Evolutionary conservation across 1,139 yeast genomes (phyloP).

Genomic region (Hyphopichia burtonii): DNA sequence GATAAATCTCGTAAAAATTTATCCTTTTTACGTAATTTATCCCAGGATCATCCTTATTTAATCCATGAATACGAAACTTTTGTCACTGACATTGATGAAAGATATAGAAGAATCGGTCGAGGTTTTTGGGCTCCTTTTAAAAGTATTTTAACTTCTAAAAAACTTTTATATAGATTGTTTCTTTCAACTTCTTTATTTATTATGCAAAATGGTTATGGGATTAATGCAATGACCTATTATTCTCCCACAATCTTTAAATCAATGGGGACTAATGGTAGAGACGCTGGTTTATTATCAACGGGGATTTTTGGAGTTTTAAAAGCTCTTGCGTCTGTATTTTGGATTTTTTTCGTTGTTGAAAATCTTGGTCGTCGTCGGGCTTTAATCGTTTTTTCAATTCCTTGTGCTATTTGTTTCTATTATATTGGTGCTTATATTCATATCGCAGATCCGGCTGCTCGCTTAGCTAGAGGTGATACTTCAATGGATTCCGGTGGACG

Average conservation of each 20-base stretch:
- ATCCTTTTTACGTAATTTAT: conserved; percentile 27
- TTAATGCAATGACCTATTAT: conserved; percentile 34
- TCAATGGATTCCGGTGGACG: conserved; percentile 37
- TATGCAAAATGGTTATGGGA: conserved; percentile 36
- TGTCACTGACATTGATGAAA: conserved; percentile 20
- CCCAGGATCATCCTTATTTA: conserved; percentile 24
- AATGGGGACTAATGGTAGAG: conserved; percentile 27
- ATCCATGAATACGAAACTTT: conserved; percentile 24
- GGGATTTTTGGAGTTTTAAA: conserved; percentile 59
- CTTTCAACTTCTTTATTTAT: conserved; percentile 28
- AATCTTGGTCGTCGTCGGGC: conserved; percentile 47
- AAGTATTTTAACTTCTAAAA: conserved; percentile 19
- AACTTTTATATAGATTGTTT: conserved; percentile 24
- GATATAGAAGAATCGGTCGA: conserved; percentile 17
- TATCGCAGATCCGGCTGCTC: conserved; percentile 34
- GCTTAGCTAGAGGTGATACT: conserved; percentile 23
- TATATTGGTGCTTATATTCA: conserved; percentile 50
- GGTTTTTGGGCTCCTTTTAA: conserved; percentile 28
- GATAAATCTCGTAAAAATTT: conserved; percentile 34
- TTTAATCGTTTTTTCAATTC: conserved; percentile 36
- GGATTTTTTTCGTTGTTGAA: conserved; percentile 49
- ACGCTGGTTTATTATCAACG: conserved; percentile 52
- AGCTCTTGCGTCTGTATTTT: conserved; percentile 39
- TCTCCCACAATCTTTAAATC: conserved; percentile 33
- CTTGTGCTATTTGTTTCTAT: conserved; percentile 51